Base-by-base conservation (phyloP, 2,329 filamentous ascomycete species). In the Paraphaeosphaeria sporulosa region DNA sequence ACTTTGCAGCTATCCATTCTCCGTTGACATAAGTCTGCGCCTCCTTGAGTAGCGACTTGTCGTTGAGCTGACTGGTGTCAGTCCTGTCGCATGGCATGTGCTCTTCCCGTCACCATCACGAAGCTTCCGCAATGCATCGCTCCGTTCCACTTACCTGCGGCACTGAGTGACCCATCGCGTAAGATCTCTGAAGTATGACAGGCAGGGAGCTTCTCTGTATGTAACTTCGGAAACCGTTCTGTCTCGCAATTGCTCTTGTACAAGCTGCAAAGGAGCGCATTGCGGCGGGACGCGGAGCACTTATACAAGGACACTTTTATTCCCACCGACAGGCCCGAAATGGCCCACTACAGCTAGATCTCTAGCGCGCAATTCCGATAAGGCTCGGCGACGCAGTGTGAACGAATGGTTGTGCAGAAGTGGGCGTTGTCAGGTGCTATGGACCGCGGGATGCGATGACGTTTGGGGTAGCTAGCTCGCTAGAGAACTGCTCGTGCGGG, bases 21-120 rank as follows among this genome's bases (percentile, higher is more conserved):
- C 95, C 95, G 76, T 99, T 94, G 73, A 98, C 89, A 75, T 94
- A 97, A 72, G 88, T 81, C 75, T 94, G 87, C n/a, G 51, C 51
- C 69, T 90, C 87, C 82, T 96, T 97, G 72, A 98, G 87, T 61
- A 99, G 86, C 25, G 78, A 81, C 64, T 79, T 78, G 69, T 84
- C 82, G 61, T 78, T 83, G 62, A 84, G 78, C 79, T 81, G 60
- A 23, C 23, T n/a, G n/a, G 38, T 19, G 61, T 71, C 51, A 74
- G 64, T 43, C 17, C 46, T 58, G 36, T 58, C 19, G 19, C 47
- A 21, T 13, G 17, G 23, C 7, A 15, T 12, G 25, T 13, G 17
- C 23, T 15, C 7, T 4, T 12, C 38, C 34, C 25, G 42, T 47
- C 36, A 38, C 27, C 30, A 19, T 43, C 17, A 36, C 19, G 13